Evolutionary conservation across 805 yeast species (phyloP).

Genomic region (Kuraishia molischiana): DNA sequence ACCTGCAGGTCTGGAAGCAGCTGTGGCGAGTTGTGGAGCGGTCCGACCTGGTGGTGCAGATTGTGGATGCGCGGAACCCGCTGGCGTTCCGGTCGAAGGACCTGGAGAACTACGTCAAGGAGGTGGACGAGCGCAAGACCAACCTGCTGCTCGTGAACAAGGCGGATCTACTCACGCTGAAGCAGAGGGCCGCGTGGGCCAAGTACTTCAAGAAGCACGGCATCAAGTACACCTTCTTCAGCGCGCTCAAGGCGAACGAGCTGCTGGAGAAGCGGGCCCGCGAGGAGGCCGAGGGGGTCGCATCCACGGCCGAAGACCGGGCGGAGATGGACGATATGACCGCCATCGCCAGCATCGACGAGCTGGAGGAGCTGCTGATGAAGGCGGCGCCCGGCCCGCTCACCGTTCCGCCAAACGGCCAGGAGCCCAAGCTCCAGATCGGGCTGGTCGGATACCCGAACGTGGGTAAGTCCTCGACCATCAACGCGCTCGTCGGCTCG

Average conservation of each 20-base stretch:
- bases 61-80: conserved; percentile 96
- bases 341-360: conserved; percentile 69
- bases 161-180: conserved; percentile 74
- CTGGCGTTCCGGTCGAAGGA: conserved; percentile 82
- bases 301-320: conserved; percentile 8
- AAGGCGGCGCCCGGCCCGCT: conserved; percentile 66
- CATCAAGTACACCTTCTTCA: conserved; percentile 86
- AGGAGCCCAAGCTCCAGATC: conserved; percentile 63
- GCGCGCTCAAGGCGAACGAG: conserved; percentile 81
- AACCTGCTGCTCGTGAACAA: conserved; percentile 84
- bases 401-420: conserved; percentile 41
- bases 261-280: conserved; percentile 27
- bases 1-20: conserved; percentile 96
- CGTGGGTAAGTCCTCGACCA: conserved; percentile 36
- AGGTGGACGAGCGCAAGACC: conserved; percentile 62
- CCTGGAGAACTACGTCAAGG: conserved; percentile 70
- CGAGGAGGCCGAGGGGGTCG: conserved; percentile 11
- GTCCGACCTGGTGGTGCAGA: conserved; percentile 88
- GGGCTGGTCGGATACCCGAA: conserved; percentile 98
- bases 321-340: conserved; percentile 38
- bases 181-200: conserved; percentile 84
- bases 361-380: conserved; percentile 73
- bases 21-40: conserved; percentile 97
- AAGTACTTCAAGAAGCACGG: conserved; percentile 56
- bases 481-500: conserved; percentile 92